Evolutionary conservation across 1,139 yeast species (phyloP), one percentile per base, ranked within the genome.

Genomic region (Suhomyces maxii): DNA sequence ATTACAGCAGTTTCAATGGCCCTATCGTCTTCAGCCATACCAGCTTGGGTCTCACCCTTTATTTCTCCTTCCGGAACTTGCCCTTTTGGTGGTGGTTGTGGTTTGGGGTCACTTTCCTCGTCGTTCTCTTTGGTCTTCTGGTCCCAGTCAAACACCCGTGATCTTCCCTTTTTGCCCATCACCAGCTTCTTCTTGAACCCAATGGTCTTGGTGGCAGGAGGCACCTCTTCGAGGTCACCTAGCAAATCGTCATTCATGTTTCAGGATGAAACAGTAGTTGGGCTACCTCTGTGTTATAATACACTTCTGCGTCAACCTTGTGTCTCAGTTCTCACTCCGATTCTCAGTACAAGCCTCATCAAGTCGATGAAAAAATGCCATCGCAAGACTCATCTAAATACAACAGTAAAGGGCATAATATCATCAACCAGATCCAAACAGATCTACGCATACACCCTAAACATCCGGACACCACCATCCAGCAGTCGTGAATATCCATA

Each of bases 151-250:
- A 38, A 13, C 36, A 30, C 36, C 13, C 25, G 26, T 11, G 38
- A 38, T 9, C 41, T 12, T 26, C 40, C 34, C n/a, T 43, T 43
- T 34, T 35, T 39, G 9, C 47, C 52, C 39, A 52, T 52, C 26
- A 51, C 40, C 6, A 37, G 41, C 47, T 63, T 64, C 57, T 57
- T 60, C 51, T 64, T 64, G 54, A 64, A 64, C 18, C 48, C 42
- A 12, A 49, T 53, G 37, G 36, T 46, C 43, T 44, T 46, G 14
- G 40, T 40, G 23, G 30, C 38, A n/a, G 40, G 8, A 30, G 38
- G 47, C 33, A 37, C 39, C 11, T 45, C 53, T 6, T 45, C 48
- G n/a, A 47, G 44, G 4, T 50, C 55, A 30, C 42, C 54, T 38
- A 50, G 42, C 32, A 40, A 30, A 10, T 37, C 26, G 12, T 36